Percentiles rank a stretch among this genome's conserved stretches.
Evolutionary conservation across 306 rosid species (phyloP).

Genomic region (Senna siamea): DNA sequence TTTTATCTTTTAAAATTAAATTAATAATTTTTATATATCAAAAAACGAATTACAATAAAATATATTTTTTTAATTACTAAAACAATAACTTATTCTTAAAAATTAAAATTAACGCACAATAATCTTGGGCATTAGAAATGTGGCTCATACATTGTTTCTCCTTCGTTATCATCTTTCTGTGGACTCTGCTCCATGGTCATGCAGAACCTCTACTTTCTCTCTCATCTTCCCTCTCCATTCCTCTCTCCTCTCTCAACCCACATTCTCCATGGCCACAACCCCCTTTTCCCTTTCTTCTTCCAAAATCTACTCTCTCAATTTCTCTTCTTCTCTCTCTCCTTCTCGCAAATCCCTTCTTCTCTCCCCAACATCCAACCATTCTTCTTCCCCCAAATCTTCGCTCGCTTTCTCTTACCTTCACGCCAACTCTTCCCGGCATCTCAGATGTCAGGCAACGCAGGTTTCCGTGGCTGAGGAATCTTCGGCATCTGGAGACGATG

Average conservation of each 20-base stretch:
- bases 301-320: conserved; percentile 31
- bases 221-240: not conserved
- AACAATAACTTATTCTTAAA: too few relatives aligned
- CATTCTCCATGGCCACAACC: conserved; percentile 49
- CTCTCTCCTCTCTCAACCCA: conserved; percentile 1
- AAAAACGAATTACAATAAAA: too few relatives aligned
- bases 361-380: conserved; percentile 2
- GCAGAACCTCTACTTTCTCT: conserved; percentile 21
- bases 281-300: conserved; percentile 49
- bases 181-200: conserved; percentile 14
- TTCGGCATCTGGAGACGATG: conserved; percentile 54
- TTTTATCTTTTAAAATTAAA: too few relatives aligned
- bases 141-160: conserved; percentile 2
- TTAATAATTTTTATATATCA: too few relatives aligned
- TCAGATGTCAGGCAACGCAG: conserved; percentile 68
- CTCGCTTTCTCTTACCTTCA: not conserved
- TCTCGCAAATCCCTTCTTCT: conserved; percentile 30
- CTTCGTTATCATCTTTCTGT: conserved; percentile 38
- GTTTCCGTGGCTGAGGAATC: conserved; percentile 66
- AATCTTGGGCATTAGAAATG: conserved; percentile 7
- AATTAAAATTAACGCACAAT: too few relatives aligned
- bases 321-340: conserved; percentile 35
- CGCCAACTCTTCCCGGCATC: not conserved
- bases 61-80: too few relatives aligned
- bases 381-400: conserved; percentile 17